Evolutionary conservation across 2,329 filamentous ascomycete genomes (phyloP), one percentile per base, ranked within the genome.

Genomic region (Calonectria fujianensis): DNA sequence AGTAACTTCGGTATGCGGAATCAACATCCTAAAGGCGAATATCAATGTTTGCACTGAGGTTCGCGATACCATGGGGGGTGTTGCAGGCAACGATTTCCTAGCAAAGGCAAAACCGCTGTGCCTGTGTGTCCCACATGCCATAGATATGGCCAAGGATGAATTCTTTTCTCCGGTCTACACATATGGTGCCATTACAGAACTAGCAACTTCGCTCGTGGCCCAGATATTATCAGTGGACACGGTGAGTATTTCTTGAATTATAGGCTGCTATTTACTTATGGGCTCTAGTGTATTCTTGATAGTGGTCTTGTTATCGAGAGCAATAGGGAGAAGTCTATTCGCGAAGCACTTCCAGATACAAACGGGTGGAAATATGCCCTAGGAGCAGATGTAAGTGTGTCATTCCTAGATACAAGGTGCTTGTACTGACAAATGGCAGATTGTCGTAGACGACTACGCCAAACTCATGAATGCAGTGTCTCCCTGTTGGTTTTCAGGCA

Each of bases 21-120:
- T 51, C 20, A 29, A 18, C 10, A 51, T 67, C 20, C 64, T 67
- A 3, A 67, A 16, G 14, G 13, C 45, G 9, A 51, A 67, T 24
- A 27, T 67, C 20, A 67, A 67, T 20, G 64, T 67, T 35, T 67
- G 64, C 48, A 51, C 45, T 13, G 11, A 3, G 20, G 64, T 67
- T 4, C 64, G 64, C 32, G 32, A 51, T 20, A 48, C 64, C 10
- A 50, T 67, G 41, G 37, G 57, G 41, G 37, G 57, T 2, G n/a
- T 37, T 20, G 6, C 32, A 20, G 64, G 64, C 2, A 37, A 67
- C 20, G 64, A 67, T 20, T 67, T 67, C 32, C n/a, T 51, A 3
- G 32, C 41, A 2, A 67, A 52, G 10, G 20, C 29, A 52, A 67
- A 51, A 6, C 41, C 64, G 7, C 11, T 67, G 20, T 67, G 64